phyloP scores from a whole-genome alignment of 108 stramenopile species.

The Ochromonas danica region DNA sequence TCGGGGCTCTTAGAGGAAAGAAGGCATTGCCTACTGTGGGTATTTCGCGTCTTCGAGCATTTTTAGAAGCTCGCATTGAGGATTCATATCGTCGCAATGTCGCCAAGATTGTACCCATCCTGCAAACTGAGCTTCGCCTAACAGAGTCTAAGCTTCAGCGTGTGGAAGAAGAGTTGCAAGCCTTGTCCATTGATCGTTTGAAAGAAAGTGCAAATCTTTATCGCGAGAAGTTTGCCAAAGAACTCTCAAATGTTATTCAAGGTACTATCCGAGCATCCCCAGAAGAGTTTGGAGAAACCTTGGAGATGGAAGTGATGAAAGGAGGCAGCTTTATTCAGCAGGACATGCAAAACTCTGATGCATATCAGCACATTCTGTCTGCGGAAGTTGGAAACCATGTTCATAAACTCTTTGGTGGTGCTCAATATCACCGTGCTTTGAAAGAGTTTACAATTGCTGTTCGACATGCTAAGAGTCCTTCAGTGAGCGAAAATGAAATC shows the following conservation, averaged over 20 bases:
- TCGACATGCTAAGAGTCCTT: constrained; percentile 69
- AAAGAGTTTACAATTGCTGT: constrained; percentile 81
- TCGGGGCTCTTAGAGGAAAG: not conserved
- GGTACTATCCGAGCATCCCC: constrained; percentile 78
- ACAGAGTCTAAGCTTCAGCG: constrained; percentile 66
- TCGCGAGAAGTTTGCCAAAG: constrained; percentile 77
- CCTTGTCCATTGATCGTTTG: constrained; percentile 72
- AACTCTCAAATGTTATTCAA: constrained; percentile 69
- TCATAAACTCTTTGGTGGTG: constrained; percentile 79
- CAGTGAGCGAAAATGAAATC: constrained; percentile 80
- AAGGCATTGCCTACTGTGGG: constrained; percentile 56
- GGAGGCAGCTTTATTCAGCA: constrained; percentile 71
- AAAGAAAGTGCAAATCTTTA: constrained; percentile 72
- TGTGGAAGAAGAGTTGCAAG: constrained; percentile 71
- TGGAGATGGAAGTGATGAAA: constrained; percentile 70
- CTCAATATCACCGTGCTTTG: constrained; percentile 82
- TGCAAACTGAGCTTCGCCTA: constrained; percentile 71
- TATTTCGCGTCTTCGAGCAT: constrained; percentile 70
- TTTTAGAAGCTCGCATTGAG: constrained; percentile 80
- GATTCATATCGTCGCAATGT: constrained; percentile 83
- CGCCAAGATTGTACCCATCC: constrained; percentile 80
- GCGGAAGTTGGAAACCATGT: constrained; percentile 57
- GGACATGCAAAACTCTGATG: constrained; percentile 48
- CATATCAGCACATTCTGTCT: constrained; percentile 1
- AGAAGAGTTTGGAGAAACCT: constrained; percentile 75